Evolutionary conservation across 305 asterid species (phyloP).

Genomic region (Fraxinus nigra): DNA sequence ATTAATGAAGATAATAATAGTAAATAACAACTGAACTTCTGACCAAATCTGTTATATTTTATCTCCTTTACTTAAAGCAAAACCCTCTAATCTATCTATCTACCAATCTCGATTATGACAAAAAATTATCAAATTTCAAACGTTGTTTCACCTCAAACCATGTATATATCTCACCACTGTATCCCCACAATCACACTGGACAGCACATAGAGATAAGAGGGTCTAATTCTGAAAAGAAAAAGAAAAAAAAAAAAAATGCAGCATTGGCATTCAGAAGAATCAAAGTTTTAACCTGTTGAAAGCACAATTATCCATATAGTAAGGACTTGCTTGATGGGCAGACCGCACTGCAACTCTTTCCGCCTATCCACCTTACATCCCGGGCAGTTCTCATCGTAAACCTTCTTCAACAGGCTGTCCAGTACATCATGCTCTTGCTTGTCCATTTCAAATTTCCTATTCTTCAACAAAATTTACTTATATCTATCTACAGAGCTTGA

Average conservation of each 20-base stretch:
- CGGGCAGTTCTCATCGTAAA: constrained; percentile 31
- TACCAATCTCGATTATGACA: not conserved
- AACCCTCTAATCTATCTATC: not conserved
- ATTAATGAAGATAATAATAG: not conserved
- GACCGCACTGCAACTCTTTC: constrained; percentile 30
- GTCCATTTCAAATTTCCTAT: not conserved
- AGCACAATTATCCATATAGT: constrained; percentile 40
- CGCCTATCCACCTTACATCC: constrained; percentile 37
- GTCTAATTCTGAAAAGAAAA: not conserved
- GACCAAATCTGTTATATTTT: not conserved
- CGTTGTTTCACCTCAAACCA: not conserved
- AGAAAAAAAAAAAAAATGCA: not conserved
- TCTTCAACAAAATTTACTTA: no score
- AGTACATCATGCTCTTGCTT: not conserved
- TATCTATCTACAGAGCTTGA: not conserved
- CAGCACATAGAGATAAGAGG: not conserved
- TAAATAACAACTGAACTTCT: not conserved
- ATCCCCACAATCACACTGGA: not conserved
- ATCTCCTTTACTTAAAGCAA: not conserved
- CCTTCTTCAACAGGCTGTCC: constrained; percentile 10
- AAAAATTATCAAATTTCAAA: not conserved
- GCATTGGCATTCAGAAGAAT: not conserved
- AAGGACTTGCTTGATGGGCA: constrained; percentile 32
- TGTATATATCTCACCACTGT: not conserved
- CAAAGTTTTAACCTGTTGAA: constrained; percentile 24